Conservation (phyloP, 139 green algal genomes). For the Micromonas pusilla region DNA sequence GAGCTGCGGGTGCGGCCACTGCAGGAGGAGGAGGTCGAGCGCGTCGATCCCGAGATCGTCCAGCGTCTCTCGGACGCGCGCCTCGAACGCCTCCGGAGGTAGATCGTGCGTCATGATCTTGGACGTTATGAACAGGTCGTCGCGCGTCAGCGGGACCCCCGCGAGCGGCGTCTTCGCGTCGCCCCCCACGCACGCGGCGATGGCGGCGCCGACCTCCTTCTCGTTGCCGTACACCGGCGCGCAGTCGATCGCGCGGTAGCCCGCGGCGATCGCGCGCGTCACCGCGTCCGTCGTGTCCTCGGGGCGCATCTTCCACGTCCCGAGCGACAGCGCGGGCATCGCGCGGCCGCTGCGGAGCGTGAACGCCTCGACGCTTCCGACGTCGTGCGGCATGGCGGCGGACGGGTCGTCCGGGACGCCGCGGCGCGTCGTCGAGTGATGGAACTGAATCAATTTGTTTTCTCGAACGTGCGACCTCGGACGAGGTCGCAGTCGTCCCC, state of each 20-base stretch:
- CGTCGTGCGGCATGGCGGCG: background rate
- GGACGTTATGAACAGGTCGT: slow-evolving; percentile 20
- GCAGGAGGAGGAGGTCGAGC: slow-evolving; percentile 17
- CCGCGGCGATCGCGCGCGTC: background rate
- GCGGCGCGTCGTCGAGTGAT: no score
- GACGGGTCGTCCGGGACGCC: no score
- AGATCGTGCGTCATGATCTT: slow-evolving; percentile 9
- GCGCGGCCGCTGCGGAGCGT: background rate
- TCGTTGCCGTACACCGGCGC: slow-evolving; percentile 31
- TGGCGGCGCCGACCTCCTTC: slow-evolving; percentile 23
- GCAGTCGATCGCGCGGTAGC: slow-evolving; percentile 28
- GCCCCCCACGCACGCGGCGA: background rate
- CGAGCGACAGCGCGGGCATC: slow-evolving; percentile 20
- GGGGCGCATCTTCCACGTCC: slow-evolving; percentile 18
- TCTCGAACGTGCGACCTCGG: no score
- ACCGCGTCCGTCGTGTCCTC: background rate
- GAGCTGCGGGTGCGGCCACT: slow-evolving; percentile 13
- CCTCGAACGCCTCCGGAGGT: slow-evolving; percentile 4
- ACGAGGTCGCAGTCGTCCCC: no score
- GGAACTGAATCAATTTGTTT: no score
- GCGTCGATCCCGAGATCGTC: slow-evolving; percentile 7
- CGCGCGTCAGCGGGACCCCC: background rate
- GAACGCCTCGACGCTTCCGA: background rate
- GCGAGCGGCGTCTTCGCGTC: background rate
- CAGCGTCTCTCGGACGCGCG: background rate